These are phyloP conservation scores for Aspergillus heteromorphus DNA, from an alignment of 495 filamentous ascomycete genomes.

Conservation along the genomic window DNA sequence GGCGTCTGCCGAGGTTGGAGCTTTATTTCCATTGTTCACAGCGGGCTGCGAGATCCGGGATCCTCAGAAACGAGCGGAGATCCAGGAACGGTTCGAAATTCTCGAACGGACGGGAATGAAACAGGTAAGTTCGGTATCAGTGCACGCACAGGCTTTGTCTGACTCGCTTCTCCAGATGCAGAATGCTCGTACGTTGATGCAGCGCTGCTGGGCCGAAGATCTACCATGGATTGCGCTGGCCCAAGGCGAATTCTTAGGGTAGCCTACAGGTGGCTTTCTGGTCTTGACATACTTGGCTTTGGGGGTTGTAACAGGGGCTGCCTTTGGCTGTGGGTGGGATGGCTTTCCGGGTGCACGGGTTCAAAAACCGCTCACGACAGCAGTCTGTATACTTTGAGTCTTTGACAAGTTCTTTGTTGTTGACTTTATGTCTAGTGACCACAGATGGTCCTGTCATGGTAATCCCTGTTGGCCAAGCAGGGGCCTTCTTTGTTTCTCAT, in stretches of 20 bases:
- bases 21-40: conserved; percentile 80
- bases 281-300: not conserved
- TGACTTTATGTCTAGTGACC: no score
- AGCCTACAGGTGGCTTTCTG: not conserved
- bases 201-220: conserved; percentile 39
- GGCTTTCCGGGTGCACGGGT: no score
- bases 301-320: no score
- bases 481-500: no score
- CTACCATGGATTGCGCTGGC: conserved; percentile 40
- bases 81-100: conserved; percentile 61
- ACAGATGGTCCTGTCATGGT: no score
- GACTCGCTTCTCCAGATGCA: conserved; percentile 27
- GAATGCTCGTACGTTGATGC: conserved; percentile 41
- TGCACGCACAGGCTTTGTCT: not conserved
- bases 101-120: conserved; percentile 75
- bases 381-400: no score
- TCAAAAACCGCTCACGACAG: no score
- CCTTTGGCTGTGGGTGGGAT: no score
- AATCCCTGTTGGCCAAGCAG: no score
- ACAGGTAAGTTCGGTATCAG: conserved; percentile 43
- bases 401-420: no score
- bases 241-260: conserved; percentile 41
- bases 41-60: conserved; percentile 71
- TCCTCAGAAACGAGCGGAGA: conserved; percentile 47
- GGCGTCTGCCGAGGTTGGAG: conserved; percentile 67